Evolutionary conservation across 2,329 filamentous ascomycete species (phyloP).

Genomic region (Fusarium vanettenii): DNA sequence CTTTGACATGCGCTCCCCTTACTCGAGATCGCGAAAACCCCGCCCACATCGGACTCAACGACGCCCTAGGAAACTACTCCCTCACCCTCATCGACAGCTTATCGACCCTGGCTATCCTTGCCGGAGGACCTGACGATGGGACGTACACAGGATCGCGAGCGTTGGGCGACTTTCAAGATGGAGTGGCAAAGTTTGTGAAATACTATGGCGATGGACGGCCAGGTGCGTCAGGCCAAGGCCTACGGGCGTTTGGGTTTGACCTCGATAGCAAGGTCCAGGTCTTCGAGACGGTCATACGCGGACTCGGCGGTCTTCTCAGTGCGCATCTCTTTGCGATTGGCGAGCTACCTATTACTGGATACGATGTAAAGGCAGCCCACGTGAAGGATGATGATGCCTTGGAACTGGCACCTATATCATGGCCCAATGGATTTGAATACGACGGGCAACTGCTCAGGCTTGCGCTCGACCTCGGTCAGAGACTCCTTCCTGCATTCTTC

Average conservation of each 20-base stretch:
- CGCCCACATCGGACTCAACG: slow-evolving; percentile 87
- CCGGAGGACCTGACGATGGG: slow-evolving; percentile 71
- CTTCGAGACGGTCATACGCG: slow-evolving; percentile 96
- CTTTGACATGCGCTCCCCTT: slow-evolving; percentile 84
- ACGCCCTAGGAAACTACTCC: slow-evolving; percentile 97
- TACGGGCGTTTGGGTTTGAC: slow-evolving; percentile 85
- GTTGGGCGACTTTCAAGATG: slow-evolving; percentile 81
- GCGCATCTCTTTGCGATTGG: slow-evolving; percentile 94
- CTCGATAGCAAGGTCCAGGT: slow-evolving; percentile 98
- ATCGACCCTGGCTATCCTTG: slow-evolving; percentile 92
- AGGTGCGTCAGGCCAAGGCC: slow-evolving; percentile 75
- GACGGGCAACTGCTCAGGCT: slow-evolving; percentile 92
- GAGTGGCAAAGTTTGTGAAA: slow-evolving; percentile 78
- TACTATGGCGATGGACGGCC: slow-evolving; percentile 88
- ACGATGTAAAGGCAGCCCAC: slow-evolving; percentile 63
- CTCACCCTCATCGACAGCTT: slow-evolving; percentile 95
- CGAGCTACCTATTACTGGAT: slow-evolving; percentile 86
- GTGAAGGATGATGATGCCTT: slow-evolving; percentile 53
- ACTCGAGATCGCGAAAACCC: slow-evolving; percentile 86
- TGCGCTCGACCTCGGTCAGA: slow-evolving; percentile 84
- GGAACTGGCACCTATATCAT: slow-evolving; percentile 69
- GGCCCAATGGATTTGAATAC: slow-evolving; percentile 84
- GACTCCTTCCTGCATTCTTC: slow-evolving; percentile 91
- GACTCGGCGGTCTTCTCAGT: slow-evolving; percentile 89
- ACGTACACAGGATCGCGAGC: slow-evolving; percentile 59